Evolutionary conservation across 1,139 yeast genomes (phyloP).

Genomic region (Nakaseomyces delphensis): DNA sequence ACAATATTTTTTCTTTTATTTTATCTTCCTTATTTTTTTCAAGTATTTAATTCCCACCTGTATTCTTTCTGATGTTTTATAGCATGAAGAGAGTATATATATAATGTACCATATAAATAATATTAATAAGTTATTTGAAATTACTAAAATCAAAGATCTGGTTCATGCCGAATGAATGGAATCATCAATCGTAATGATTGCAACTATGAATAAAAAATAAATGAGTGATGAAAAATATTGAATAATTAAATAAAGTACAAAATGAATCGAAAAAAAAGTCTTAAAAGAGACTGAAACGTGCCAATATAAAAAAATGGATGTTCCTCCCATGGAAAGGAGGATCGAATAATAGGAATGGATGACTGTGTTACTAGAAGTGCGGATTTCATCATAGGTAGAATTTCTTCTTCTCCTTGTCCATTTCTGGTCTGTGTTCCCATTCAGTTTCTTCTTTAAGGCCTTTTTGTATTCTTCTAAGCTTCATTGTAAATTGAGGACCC

Average conservation of each 20-base stretch:
- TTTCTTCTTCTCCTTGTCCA: conserved; percentile 93
- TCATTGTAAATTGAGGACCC: conserved; percentile 92
- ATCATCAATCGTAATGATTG: too few relatives aligned
- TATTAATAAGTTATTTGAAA: conserved; percentile 1
- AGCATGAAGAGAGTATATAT: not conserved
- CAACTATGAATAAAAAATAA: too few relatives aligned
- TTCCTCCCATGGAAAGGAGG: too few relatives aligned
- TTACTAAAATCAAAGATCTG: too few relatives aligned
- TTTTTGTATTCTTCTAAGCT: conserved; percentile 77
- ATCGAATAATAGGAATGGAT: not conserved
- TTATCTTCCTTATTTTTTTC: not conserved
- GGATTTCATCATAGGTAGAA: conserved; percentile 49
- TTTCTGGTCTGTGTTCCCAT: conserved; percentile 93
- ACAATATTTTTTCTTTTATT: not conserved
- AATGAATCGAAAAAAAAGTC: too few relatives aligned
- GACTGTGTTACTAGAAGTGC: not conserved
- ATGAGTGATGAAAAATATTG: too few relatives aligned
- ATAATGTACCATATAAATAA: conserved; percentile 5
- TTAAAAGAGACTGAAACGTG: too few relatives aligned
- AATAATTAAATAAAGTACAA: too few relatives aligned
- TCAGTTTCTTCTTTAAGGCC: conserved; percentile 88
- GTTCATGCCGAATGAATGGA: too few relatives aligned
- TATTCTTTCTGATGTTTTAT: not conserved
- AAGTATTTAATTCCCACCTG: not conserved
- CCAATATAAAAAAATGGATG: too few relatives aligned